Evolutionary conservation across 257 asterid genomes (phyloP).

Genomic region (Apocynum venetum): DNA sequence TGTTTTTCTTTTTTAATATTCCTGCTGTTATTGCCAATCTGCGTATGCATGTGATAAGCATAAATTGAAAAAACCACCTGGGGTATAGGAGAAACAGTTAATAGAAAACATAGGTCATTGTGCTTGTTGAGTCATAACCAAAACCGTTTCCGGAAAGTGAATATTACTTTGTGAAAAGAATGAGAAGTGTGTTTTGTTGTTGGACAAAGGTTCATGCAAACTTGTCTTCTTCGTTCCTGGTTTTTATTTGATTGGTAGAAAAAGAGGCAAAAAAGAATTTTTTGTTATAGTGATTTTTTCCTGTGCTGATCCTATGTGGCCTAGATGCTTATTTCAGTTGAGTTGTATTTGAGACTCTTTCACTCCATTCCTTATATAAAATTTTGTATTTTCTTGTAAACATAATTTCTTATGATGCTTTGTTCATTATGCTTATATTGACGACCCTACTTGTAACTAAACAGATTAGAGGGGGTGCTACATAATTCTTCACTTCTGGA

Average conservation of each 20-base stretch:
- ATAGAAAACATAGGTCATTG: background rate
- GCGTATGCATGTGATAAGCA: background rate
- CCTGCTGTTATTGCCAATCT: background rate
- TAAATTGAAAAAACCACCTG: background rate
- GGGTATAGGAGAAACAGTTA: background rate
- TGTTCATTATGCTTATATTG: background rate
- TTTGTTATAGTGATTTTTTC: background rate
- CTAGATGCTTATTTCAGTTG: background rate
- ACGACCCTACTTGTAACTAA: background rate
- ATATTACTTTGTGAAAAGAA: background rate
- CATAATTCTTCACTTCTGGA: no score
- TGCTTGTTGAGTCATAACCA: background rate
- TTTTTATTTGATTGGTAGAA: background rate
- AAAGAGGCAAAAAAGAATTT: background rate
- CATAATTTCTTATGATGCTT: background rate
- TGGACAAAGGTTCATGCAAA: background rate
- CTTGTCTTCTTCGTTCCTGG: no score
- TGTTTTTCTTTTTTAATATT: conserved; percentile 7
- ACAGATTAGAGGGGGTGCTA: background rate
- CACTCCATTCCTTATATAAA: background rate
- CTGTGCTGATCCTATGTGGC: background rate
- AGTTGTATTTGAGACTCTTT: background rate
- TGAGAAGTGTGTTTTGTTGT: background rate
- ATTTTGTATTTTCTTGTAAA: background rate
- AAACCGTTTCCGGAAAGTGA: background rate